Conservation (phyloP, 768 basidiomycete species). For the Psilocybe azurescens region DNA sequence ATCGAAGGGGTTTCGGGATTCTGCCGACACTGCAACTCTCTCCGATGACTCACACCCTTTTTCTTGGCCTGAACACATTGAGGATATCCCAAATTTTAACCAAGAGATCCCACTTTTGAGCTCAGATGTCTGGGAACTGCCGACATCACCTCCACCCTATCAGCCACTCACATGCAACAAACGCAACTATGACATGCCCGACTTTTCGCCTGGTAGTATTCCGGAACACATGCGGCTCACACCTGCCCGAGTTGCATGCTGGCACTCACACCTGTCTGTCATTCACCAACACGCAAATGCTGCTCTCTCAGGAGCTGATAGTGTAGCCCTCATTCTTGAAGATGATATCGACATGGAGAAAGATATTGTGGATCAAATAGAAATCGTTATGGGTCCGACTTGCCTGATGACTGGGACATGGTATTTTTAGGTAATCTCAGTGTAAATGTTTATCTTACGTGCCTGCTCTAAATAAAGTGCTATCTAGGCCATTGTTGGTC, state of each 20-base stretch:
- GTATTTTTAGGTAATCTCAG: slow-evolving; percentile 61
- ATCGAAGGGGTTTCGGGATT: neutral
- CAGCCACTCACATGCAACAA: slow-evolving; percentile 48
- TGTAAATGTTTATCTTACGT: neutral
- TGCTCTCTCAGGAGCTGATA: slow-evolving; percentile 24
- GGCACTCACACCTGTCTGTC: slow-evolving; percentile 67
- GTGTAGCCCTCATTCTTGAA: slow-evolving; percentile 65
- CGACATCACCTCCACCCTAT: slow-evolving; percentile 10
- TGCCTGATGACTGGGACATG: slow-evolving; percentile 75
- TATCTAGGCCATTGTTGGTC: slow-evolving; percentile 80
- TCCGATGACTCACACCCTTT: neutral
- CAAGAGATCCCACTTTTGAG: neutral
- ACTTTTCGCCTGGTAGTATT: slow-evolving; percentile 30
- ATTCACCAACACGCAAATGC: slow-evolving; percentile 49
- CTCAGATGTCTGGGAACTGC: neutral
- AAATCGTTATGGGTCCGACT: slow-evolving; percentile 48
- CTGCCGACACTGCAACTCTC: too few relatives aligned
- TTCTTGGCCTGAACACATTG: neutral
- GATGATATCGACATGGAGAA: slow-evolving; percentile 83
- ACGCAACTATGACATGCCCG: slow-evolving; percentile 41
- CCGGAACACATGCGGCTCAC: slow-evolving; percentile 60
- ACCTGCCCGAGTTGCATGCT: slow-evolving; percentile 67
- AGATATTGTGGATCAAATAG: slow-evolving; percentile 51
- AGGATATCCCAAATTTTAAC: neutral
- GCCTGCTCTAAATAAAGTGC: neutral